A percentile compares a stretch with the other conserved stretches of the same genome.
These are phyloP conservation scores for Aquanectria penicillioides DNA, from an alignment of 2,329 filamentous ascomycete species.

Conservation along the genomic window DNA sequence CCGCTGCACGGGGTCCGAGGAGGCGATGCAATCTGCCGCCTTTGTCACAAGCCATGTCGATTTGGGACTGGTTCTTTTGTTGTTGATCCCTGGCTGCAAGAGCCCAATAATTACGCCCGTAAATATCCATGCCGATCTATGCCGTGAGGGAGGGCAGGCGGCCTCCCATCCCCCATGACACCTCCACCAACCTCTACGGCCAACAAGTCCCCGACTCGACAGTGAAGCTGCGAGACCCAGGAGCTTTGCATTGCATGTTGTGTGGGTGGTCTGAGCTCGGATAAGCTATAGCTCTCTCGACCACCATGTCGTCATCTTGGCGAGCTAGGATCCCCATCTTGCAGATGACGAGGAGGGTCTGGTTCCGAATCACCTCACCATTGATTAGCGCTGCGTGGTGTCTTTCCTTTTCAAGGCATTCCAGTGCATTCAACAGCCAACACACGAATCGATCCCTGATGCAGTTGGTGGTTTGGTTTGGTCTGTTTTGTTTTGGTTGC, in stretches of 20 bases:
- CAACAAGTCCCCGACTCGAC: background rate
- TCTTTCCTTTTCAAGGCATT: slow-evolving; percentile 7
- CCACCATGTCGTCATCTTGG: background rate
- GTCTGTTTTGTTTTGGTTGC: background rate
- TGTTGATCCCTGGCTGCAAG: background rate
- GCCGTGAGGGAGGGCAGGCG: slow-evolving; percentile 7
- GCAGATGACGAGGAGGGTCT: background rate
- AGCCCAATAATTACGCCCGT: background rate
- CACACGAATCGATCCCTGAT: background rate
- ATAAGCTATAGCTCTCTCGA: background rate
- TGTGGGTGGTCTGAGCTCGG: background rate
- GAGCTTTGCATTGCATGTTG: background rate
- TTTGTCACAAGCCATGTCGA: slow-evolving; percentile 11
- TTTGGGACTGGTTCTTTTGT: slow-evolving; percentile 7
- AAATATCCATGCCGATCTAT: slow-evolving; percentile 3
- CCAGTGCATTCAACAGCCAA: background rate
- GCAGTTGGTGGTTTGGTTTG: background rate
- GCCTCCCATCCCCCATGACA: slow-evolving; percentile 20
- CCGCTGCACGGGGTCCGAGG: background rate
- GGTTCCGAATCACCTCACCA: background rate
- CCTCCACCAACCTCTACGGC: background rate
- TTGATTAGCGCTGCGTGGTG: background rate
- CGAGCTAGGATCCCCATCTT: background rate
- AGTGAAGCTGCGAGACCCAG: background rate
- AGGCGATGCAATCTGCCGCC: slow-evolving; percentile 6